These are phyloP conservation scores for Oryza officinalis DNA, from an alignment of 176 grass and related monocot genomes.

Conservation along the genomic window DNA sequence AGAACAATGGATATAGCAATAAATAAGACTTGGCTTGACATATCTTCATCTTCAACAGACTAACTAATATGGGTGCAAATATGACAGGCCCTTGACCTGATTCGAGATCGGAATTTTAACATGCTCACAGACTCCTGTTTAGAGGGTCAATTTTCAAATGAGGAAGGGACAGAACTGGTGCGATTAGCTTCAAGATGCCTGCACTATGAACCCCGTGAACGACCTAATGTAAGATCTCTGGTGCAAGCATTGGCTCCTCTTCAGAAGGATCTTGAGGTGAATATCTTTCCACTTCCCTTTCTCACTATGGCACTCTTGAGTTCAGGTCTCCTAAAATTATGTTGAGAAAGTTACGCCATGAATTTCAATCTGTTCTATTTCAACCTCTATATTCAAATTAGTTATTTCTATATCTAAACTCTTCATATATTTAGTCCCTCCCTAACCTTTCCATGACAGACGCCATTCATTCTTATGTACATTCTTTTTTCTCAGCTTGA, in stretches of 20 bases:
- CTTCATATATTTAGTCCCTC: neutral
- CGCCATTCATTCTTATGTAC: neutral
- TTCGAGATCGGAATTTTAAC: conserved; percentile 94
- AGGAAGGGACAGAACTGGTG: conserved; percentile 95
- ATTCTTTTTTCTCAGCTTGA: neutral
- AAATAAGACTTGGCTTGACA: neutral
- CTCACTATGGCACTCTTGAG: neutral
- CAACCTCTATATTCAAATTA: conserved; percentile 1
- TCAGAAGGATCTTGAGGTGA: conserved; percentile 87
- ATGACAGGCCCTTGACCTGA: conserved; percentile 92
- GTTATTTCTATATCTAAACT: neutral
- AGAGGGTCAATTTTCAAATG: conserved; percentile 96
- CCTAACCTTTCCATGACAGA: neutral
- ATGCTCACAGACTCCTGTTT: conserved; percentile 96
- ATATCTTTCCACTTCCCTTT: conserved; percentile 22
- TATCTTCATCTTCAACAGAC: conserved; percentile 17
- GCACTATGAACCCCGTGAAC: conserved; percentile 92
- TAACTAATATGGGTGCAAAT: conserved; percentile 35
- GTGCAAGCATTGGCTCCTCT: conserved; percentile 81
- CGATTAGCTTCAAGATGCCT: conserved; percentile 96
- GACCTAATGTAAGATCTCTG: conserved; percentile 88
- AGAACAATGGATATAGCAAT: conserved; percentile 18
- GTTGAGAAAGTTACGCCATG: neutral
- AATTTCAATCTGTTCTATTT: conserved; percentile 31
- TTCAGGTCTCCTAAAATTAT: conserved; percentile 1